Conservation (phyloP, 1,284 basidiomycete species). For the Ceratobasidium sp. region DNA sequence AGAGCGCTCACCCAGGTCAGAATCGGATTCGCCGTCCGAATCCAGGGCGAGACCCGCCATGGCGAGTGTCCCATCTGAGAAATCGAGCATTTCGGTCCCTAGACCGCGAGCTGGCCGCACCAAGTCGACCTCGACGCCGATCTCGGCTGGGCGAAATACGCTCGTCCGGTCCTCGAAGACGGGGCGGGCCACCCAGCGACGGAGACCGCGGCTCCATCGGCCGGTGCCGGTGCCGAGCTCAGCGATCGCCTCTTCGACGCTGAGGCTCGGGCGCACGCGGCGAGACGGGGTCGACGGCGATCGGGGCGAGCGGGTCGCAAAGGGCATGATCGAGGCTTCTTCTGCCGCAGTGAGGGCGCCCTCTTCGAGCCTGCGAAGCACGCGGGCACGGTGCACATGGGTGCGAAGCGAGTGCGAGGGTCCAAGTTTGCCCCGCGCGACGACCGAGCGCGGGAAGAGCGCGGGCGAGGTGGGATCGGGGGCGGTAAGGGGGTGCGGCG, state of each 20-base stretch:
- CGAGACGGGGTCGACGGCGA: conserved; percentile 49
- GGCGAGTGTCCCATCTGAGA: conserved; percentile 28
- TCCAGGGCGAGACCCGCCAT: conserved; percentile 29
- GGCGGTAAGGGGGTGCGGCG: conserved; percentile 16
- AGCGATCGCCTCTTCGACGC: conserved; percentile 50
- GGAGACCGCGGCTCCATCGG: conserved; percentile 71
- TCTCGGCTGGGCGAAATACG: conserved; percentile 60
- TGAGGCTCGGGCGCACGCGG: conserved; percentile 54
- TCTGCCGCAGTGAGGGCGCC: conserved; percentile 62
- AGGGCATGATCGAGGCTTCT: conserved; percentile 64
- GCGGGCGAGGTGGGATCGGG: conserved; percentile 18
- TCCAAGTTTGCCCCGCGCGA: neutral
- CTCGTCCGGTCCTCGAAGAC: conserved; percentile 79
- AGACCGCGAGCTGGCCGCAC: conserved; percentile 28
- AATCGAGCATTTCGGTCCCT: conserved; percentile 38
- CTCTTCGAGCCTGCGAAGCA: conserved; percentile 64
- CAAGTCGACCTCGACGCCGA: neutral
- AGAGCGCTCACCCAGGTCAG: conserved; percentile 7
- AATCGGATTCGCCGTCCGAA: conserved; percentile 15
- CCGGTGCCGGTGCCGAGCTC: conserved; percentile 50
- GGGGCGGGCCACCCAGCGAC: conserved; percentile 75
- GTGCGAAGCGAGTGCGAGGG: conserved; percentile 36
- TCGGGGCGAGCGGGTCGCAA: conserved; percentile 59
- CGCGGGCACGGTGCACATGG: conserved; percentile 64
- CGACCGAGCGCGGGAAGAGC: conserved; percentile 25